phyloP scores from a whole-genome alignment of 768 basidiomycete genomes.

The Boletus reticulatus region DNA sequence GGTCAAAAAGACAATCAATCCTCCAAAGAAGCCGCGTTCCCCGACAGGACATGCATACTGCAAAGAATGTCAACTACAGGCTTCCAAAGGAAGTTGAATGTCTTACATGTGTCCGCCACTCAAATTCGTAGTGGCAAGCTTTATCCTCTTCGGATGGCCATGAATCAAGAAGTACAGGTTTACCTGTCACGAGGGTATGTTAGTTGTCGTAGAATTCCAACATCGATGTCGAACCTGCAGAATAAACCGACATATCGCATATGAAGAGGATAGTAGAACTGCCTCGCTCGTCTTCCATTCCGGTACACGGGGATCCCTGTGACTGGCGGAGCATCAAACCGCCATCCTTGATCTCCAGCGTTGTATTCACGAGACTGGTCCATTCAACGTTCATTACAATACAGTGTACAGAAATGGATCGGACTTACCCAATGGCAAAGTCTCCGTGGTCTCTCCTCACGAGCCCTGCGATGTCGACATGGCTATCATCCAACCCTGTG shows the following conservation, averaged over 20 bases:
- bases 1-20: slow-evolving; percentile 54
- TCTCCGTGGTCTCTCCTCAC: slow-evolving; percentile 61
- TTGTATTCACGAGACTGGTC: slow-evolving; percentile 50
- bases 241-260: slow-evolving; percentile 66
- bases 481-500: slow-evolving; percentile 44
- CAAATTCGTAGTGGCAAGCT: slow-evolving; percentile 77
- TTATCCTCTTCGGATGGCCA: slow-evolving; percentile 58
- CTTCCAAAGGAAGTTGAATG: neutral
- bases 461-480: slow-evolving; percentile 59
- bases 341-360: slow-evolving; percentile 50
- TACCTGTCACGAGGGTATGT: slow-evolving; percentile 30
- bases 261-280: slow-evolving; percentile 74
- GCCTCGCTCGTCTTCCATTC: slow-evolving; percentile 41
- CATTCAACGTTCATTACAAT: neutral
- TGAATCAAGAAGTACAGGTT: slow-evolving; percentile 58
- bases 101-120: slow-evolving; percentile 81
- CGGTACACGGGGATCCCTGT: slow-evolving; percentile 63
- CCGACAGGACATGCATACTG: slow-evolving; percentile 74
- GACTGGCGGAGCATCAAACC: slow-evolving; percentile 56
- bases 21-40: slow-evolving; percentile 48
- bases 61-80: neutral
- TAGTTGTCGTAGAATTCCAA: neutral
- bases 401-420: neutral
- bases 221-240: slow-evolving; percentile 37
- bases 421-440: slow-evolving; percentile 66